Base-by-base conservation (phyloP, 768 basidiomycete genomes). In the Trametes cingulata region DNA sequence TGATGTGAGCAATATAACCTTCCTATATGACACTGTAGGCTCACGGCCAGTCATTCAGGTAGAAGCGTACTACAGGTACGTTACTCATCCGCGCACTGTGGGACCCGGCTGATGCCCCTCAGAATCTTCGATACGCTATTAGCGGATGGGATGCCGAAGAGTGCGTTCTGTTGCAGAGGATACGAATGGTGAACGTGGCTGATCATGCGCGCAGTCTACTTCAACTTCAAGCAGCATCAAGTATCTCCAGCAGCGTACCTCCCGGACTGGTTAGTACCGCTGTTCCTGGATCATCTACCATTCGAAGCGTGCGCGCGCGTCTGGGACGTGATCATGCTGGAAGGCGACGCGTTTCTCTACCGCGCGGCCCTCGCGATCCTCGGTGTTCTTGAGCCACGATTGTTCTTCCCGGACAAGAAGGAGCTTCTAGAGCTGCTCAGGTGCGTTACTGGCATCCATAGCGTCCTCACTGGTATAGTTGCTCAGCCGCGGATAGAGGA, bases 181-280 rank as follows among this genome's bases (percentile, higher is more conserved):
- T 3, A 14, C 36, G 2, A 12, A 24, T 58, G 40, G 29, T 27
- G 7, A 14, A 52, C 35, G 33, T 24, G 20, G 54, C 47, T 52
- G 19, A 51, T 42, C 42, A 22, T 19, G 48, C 41, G 24, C n/a
- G 9, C 47, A 94, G 93, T 96, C 62, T 95, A 93, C 72, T 91
- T 93, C 76, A 95, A 95, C 75, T 95, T 95, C 75, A 93, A 95
- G 71, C 91, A 94, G 67, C 91, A 95, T 70, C 91, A 94, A 63
- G 84, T 96, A 68, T 89, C 93, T 1, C 93, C 94, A 1, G 76
- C 85, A 2, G 81, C 85, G n/a, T 96, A 95, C 76, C 78, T 96
- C 15, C 83, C 81, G 0, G 86, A 87, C 58, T 96, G 94, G 94
- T 67, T 96, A 25, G 68, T 89, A 29, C 85, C 93, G 0, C 75